A percentile compares a stretch with the other conserved stretches of the same genome.
These are phyloP conservation scores for Yarrowia deformans DNA, from an alignment of 805 yeast species.

Conservation along the genomic window DNA sequence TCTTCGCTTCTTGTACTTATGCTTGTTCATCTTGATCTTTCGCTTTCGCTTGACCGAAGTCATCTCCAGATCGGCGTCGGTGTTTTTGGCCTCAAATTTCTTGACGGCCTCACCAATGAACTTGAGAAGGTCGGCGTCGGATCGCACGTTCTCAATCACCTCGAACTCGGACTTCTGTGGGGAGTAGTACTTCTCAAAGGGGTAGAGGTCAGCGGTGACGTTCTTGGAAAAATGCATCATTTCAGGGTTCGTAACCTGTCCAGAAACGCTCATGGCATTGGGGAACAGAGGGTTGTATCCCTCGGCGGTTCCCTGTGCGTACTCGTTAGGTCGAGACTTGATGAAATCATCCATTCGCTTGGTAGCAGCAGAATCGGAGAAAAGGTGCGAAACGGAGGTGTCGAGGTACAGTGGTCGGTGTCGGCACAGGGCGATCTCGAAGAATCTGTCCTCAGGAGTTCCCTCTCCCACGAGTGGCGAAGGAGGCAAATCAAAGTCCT, in stretches of 20 bases:
- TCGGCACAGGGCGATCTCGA: slow-evolving; percentile 34
- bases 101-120: slow-evolving; percentile 31
- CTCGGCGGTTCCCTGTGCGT: slow-evolving; percentile 31
- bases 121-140: slow-evolving; percentile 31
- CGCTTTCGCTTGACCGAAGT: slow-evolving; percentile 60
- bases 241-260: slow-evolving; percentile 38
- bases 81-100: slow-evolving; percentile 33
- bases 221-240: slow-evolving; percentile 38
- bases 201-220: slow-evolving; percentile 31
- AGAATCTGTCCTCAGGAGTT: slow-evolving; percentile 27
- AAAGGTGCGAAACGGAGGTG: slow-evolving; percentile 30
- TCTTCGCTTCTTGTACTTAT: slow-evolving; percentile 96
- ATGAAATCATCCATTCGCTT: slow-evolving; percentile 35
- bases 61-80: slow-evolving; percentile 39
- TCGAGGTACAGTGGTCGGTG: slow-evolving; percentile 39
- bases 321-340: slow-evolving; percentile 31
- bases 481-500: slow-evolving; percentile 38
- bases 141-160: background rate
- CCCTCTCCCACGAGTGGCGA: slow-evolving; percentile 36
- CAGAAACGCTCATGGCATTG: slow-evolving; percentile 35
- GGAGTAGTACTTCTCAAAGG: slow-evolving; percentile 30
- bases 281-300: slow-evolving; percentile 38
- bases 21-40: slow-evolving; percentile 96
- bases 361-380: slow-evolving; percentile 37
- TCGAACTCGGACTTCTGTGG: slow-evolving; percentile 34